These are phyloP conservation scores for Kazachstania taianensis DNA, from an alignment of 805 yeast genomes.

Conservation along the genomic window DNA sequence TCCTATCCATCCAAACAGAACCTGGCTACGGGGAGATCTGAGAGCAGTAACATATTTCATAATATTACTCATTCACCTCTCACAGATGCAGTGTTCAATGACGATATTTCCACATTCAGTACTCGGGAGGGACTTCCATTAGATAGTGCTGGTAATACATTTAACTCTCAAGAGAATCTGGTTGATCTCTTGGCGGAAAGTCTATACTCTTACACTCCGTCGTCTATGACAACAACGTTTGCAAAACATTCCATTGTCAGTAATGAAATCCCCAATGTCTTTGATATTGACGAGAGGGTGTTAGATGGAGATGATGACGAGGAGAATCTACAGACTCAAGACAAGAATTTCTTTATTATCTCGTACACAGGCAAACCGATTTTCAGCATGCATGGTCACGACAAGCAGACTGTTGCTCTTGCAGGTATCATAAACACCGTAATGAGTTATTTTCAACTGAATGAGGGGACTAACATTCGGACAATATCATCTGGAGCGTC, in stretches of 20 bases:
- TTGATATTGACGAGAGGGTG: constrained; percentile 5
- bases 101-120: not conserved
- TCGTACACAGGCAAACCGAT: constrained; percentile 86
- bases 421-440: constrained; percentile 77
- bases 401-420: constrained; percentile 51
- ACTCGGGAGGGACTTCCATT: no score
- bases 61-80: not conserved
- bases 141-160: not conserved
- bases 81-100: not conserved
- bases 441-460: constrained; percentile 52
- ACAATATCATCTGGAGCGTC: constrained; percentile 30
- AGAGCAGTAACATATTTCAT: not conserved
- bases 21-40: not conserved
- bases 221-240: constrained; percentile 3
- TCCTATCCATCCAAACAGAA: constrained; percentile 3
- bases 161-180: constrained; percentile 1
- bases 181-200: constrained; percentile 13
- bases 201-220: constrained; percentile 14
- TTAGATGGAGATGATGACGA: not conserved
- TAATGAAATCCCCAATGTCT: constrained; percentile 24
- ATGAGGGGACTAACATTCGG: constrained; percentile 30
- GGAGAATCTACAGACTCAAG: constrained; percentile 6
- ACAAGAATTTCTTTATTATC: constrained; percentile 67
- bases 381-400: constrained; percentile 66
- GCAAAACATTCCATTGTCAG: constrained; percentile 17